Evolutionary conservation across 768 basidiomycete species (phyloP), one percentile per base, ranked within the genome.

Genomic region (Pulveroboletus frians): DNA sequence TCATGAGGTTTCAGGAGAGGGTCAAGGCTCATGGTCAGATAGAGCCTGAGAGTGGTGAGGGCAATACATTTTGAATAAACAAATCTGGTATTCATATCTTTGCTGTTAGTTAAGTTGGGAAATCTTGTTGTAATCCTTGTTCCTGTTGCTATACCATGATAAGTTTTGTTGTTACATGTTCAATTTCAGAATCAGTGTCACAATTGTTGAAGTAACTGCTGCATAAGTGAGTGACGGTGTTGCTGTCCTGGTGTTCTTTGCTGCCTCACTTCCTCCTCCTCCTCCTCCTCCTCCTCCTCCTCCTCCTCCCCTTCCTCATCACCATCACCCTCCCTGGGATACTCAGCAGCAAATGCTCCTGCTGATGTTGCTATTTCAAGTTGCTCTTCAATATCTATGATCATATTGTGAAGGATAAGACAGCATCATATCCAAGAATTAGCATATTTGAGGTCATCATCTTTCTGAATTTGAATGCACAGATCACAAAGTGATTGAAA

Each of bases 361-460:
- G 41, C n/a, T 31, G 32, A 53, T 17, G 29, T 2, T 13, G 20
- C 18, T 1, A 53, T 13, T 8, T 8, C 30, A 23, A 55, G 43
- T 6, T 44, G 10, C 36, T 26, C 23, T 26, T 26, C 6, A 35
- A 51, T 55, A 2, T 55, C 32, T n/a, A 58, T 27, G 0, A 58
- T 58, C 51, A 59, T 55, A 18, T 59, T 59, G 27, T 59, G 39
- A 14, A 59, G 36, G 2, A 55, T 40, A 4, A 59, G 27, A 1
- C 36, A 55, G 18, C 31, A 39, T 18, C 8, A 0, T 6, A 40
- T 39, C 54, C 51, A 60, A 26, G 29, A 17, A 21, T 49, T 13
- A 1, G 23, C 43, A 46, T 47, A 50, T 0, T 48, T 7, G 1
- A 58, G n/a, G 4, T 57, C 49, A 14, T 31, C 0, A 9, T 43